Percentiles rank a stretch among this genome's conserved stretches.
Conservation (phyloP, 371 early-diverging fungal genomes). For the Mucor saturninus region DNA sequence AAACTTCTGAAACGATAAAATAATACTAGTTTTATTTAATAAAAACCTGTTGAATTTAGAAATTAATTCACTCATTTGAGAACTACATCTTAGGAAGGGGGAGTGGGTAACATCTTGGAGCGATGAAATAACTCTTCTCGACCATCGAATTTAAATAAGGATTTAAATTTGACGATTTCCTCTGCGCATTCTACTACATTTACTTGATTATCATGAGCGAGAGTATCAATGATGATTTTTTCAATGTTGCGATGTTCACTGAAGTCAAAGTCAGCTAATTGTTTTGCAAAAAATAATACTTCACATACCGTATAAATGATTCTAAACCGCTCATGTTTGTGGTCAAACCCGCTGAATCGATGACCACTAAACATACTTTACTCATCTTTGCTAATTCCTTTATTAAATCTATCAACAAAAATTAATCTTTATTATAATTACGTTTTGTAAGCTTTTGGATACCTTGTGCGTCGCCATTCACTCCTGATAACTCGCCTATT, state of each 20-base stretch:
- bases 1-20: slow-evolving; percentile 12
- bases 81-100: slow-evolving; percentile 2
- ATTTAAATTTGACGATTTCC: slow-evolving; percentile 10
- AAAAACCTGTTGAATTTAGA: slow-evolving; percentile 3
- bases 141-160: slow-evolving; percentile 21
- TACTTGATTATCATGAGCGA: slow-evolving; percentile 22
- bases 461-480: slow-evolving; percentile 27
- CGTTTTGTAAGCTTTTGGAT: slow-evolving; percentile 18
- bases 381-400: slow-evolving; percentile 19
- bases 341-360: slow-evolving; percentile 27
- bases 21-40: not conserved
- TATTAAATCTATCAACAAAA: slow-evolving; percentile 27
- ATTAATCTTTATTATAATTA: slow-evolving; percentile 15
- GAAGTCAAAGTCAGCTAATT: slow-evolving; percentile 23
- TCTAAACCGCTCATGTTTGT: slow-evolving; percentile 24
- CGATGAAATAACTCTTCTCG: slow-evolving; percentile 19
- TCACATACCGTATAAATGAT: slow-evolving; percentile 21
- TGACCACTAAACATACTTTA: slow-evolving; percentile 13
- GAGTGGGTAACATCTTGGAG: slow-evolving; percentile 19
- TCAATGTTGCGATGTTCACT: slow-evolving; percentile 17
- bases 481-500: slow-evolving; percentile 18
- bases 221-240: slow-evolving; percentile 24
- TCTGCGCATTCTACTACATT: slow-evolving; percentile 11
- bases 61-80: slow-evolving; percentile 1
- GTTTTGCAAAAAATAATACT: slow-evolving; percentile 17